These are phyloP conservation scores for Gryganskiella cystojenkinii DNA, from an alignment of 192 early-diverging fungal species.

Conservation along the genomic window DNA sequence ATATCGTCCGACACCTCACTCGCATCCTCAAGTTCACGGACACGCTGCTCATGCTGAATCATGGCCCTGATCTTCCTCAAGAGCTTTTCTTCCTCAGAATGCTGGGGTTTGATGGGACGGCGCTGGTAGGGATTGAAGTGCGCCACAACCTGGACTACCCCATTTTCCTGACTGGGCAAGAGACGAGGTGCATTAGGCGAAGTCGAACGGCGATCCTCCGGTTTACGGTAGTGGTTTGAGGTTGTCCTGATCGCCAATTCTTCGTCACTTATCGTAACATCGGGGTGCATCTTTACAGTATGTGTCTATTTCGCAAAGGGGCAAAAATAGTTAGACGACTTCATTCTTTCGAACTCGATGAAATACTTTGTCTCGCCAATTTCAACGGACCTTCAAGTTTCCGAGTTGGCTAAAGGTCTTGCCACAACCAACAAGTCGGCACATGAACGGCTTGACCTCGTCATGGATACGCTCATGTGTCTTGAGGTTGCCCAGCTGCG, in stretches of 20 bases:
- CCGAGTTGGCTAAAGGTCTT: conserved; percentile 81
- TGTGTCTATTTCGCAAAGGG: conserved; percentile 21
- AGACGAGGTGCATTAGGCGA: conserved; percentile 15
- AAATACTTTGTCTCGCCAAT: no score
- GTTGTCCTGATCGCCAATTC: conserved; percentile 29
- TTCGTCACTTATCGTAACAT: conserved; percentile 41
- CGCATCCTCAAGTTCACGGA: conserved; percentile 30
- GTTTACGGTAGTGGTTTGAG: neutral
- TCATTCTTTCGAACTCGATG: no score
- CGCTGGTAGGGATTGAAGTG: conserved; percentile 50
- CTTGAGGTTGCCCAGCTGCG: conserved; percentile 83
- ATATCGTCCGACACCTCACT: conserved; percentile 51
- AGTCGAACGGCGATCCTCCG: neutral
- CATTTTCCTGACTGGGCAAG: conserved; percentile 14
- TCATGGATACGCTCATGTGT: conserved; percentile 84
- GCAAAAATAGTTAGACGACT: neutral
- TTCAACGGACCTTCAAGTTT: conserved; percentile 57
- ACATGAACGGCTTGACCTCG: conserved; percentile 78
- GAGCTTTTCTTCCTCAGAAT: conserved; percentile 38
- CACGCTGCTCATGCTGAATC: conserved; percentile 44
- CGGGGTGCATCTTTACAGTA: conserved; percentile 46
- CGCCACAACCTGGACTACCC: conserved; percentile 39
- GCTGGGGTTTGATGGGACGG: conserved; percentile 48
- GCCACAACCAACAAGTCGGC: conserved; percentile 68
- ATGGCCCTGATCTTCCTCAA: conserved; percentile 37